Evolutionary conservation across 2,329 filamentous ascomycete genomes (phyloP).

Genomic region (Aspergillus quadricinctus): DNA sequence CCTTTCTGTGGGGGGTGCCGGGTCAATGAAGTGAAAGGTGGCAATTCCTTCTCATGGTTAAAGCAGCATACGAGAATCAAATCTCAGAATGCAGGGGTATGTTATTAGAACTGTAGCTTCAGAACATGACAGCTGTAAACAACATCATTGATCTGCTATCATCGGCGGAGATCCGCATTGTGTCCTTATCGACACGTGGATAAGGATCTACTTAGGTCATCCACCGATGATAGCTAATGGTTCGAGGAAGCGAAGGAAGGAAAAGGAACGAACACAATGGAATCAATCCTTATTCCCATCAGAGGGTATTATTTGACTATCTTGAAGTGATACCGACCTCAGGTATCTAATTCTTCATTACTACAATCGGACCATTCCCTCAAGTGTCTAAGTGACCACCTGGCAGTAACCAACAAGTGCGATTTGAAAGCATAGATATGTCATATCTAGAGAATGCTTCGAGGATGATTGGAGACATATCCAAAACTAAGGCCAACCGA

Average conservation of each 20-base stretch:
- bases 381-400: neutral
- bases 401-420: neutral
- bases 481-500: too few species aligned
- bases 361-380: neutral
- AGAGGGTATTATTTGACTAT: neutral
- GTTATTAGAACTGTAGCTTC: neutral
- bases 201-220: neutral
- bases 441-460: neutral
- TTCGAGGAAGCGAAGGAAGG: neutral
- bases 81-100: neutral
- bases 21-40: neutral
- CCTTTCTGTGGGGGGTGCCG: neutral
- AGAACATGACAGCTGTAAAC: conserved; percentile 13
- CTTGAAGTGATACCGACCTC: neutral
- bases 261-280: neutral
- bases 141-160: neutral
- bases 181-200: neutral
- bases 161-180: neutral
- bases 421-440: neutral
- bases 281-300: neutral
- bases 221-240: neutral
- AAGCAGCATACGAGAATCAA: neutral
- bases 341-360: neutral
- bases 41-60: neutral
- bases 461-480: neutral